Evolutionary conservation across 2,329 filamentous ascomycete species (phyloP).

Genomic region (Apiospora kogelbergensis): DNA sequence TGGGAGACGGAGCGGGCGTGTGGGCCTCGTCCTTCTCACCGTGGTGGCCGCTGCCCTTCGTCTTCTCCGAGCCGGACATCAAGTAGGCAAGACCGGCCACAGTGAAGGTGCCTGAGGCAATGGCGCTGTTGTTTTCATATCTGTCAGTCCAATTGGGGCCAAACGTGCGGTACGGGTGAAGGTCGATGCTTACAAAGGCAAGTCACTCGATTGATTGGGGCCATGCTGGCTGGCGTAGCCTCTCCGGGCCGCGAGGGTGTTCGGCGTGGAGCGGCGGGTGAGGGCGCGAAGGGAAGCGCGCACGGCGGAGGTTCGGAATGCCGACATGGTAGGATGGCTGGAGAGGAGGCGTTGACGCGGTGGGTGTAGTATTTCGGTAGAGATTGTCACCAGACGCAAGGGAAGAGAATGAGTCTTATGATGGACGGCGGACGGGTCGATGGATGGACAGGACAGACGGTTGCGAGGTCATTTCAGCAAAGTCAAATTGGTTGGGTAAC

Average conservation of each 20-base stretch:
- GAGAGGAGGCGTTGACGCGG: not conserved
- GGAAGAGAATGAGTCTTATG: too few relatives aligned
- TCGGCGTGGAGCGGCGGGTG: slow-evolving; percentile 11
- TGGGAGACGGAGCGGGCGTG: not conserved
- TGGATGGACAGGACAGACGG: not conserved
- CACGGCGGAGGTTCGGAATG: slow-evolving; percentile 20
- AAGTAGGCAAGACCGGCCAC: slow-evolving; percentile 22
- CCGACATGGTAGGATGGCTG: slow-evolving; percentile 20
- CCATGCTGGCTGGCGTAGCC: slow-evolving; percentile 17
- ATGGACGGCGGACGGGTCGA: not conserved
- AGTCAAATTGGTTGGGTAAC: not conserved
- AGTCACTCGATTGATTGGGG: slow-evolving; percentile 22
- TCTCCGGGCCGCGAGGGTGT: slow-evolving; percentile 18
- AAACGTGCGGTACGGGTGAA: too few relatives aligned
- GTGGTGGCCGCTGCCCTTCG: not conserved
- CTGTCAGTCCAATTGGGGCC: slow-evolving; percentile 3
- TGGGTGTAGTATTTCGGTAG: not conserved
- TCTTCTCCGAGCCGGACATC: slow-evolving; percentile 4
- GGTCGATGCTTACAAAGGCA: slow-evolving; percentile 33
- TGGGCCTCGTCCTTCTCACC: slow-evolving; percentile 9
- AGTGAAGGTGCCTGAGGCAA: slow-evolving; percentile 23
- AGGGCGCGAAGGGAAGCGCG: slow-evolving; percentile 13
- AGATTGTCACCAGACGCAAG: too few relatives aligned
- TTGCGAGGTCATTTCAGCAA: not conserved
- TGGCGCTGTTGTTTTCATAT: slow-evolving; percentile 22